Evolutionary conservation across 2,329 filamentous ascomycete genomes (phyloP).

Genomic region (Aspergillus brunneoviolaceus): DNA sequence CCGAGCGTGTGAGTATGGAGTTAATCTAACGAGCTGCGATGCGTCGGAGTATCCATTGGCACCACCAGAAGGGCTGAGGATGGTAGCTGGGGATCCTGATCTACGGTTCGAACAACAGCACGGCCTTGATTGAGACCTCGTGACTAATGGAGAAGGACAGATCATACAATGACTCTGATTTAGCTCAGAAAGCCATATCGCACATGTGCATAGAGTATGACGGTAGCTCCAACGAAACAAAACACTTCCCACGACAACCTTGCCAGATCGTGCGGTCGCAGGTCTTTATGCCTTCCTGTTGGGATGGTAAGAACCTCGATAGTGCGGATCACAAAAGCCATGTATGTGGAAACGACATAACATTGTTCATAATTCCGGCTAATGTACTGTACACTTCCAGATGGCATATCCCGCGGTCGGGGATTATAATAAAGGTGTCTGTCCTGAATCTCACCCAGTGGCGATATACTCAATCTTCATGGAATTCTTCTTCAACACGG

Average conservation of each 20-base stretch:
- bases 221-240: constrained; percentile 46
- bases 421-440: constrained; percentile 35
- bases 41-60: constrained; percentile 12
- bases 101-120: constrained; percentile 14
- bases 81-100: constrained; percentile 22
- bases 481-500: constrained; percentile 58
- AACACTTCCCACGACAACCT: constrained; percentile 62
- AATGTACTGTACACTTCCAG: constrained; percentile 8
- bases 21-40: constrained; percentile 13
- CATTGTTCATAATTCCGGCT: not conserved
- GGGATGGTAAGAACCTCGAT: constrained; percentile 38
- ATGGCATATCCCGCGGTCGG: constrained; percentile 37
- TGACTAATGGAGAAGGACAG: constrained; percentile 7
- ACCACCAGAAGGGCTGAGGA: constrained; percentile 24
- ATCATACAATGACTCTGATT: constrained; percentile 18
- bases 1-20: constrained; percentile 22
- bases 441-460: constrained; percentile 48
- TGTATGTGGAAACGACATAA: constrained; percentile 18
- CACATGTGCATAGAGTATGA: constrained; percentile 57
- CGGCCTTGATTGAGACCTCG: not conserved
- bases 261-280: constrained; percentile 31
- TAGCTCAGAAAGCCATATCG: constrained; percentile 50
- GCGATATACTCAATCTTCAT: constrained; percentile 61
- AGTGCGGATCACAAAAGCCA: constrained; percentile 35
- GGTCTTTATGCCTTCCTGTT: constrained; percentile 41